These are phyloP conservation scores for Chamaecyparis obtusa DNA, from an alignment of 75 land plant species.

Conservation along the genomic window DNA sequence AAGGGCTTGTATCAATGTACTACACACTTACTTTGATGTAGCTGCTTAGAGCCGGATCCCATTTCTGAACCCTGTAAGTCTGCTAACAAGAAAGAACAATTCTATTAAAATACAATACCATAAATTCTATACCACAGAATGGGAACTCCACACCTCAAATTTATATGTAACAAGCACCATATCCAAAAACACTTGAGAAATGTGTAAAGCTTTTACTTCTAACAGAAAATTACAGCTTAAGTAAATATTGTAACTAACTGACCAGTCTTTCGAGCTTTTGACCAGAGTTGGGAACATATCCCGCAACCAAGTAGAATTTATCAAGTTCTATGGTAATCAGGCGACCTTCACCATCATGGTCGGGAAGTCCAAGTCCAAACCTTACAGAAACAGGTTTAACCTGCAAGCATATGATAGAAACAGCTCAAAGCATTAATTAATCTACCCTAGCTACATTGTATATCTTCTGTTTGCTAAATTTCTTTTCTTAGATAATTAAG, in stretches of 20 bases:
- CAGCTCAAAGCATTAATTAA: background rate
- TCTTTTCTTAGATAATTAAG: background rate
- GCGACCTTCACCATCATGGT: conserved; percentile 91
- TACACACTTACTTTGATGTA: conserved; percentile 66
- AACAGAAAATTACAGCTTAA: background rate
- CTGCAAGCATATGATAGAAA: conserved; percentile 36
- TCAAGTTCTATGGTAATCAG: conserved; percentile 85
- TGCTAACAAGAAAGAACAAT: conserved; percentile 14
- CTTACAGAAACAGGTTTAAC: conserved; percentile 82
- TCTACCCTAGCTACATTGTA: background rate
- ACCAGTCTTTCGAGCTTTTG: conserved; percentile 87
- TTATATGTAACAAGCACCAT: background rate
- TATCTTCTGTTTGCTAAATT: background rate
- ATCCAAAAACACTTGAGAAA: background rate
- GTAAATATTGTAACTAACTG: conserved; percentile 16
- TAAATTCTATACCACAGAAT: background rate
- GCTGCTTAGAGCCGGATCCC: conserved; percentile 81
- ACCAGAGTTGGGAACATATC: conserved; percentile 94
- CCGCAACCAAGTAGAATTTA: conserved; percentile 54
- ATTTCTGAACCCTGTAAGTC: conserved; percentile 71
- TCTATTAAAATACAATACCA: background rate
- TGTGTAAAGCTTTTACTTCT: background rate
- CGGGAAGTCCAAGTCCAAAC: conserved; percentile 82
- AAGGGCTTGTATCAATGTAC: background rate
- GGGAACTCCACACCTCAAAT: background rate